phyloP scores from a whole-genome alignment of 1,284 basidiomycete genomes.

The Pulveroboletus sp. region DNA sequence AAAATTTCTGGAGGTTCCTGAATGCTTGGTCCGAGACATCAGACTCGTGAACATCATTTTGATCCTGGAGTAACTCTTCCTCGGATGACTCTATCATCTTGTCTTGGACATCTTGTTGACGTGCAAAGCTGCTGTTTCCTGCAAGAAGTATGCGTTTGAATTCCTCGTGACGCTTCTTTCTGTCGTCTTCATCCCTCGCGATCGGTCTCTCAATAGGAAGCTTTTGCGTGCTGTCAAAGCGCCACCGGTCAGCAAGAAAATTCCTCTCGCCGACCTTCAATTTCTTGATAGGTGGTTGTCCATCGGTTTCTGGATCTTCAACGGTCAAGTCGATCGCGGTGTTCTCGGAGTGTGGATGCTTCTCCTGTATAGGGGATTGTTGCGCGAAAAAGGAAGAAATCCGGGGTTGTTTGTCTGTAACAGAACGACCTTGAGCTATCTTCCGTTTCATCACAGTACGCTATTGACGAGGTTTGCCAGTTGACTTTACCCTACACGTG shows the following conservation, averaged over 20 bases:
- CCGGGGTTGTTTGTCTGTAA: slow-evolving; percentile 40
- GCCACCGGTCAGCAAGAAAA: slow-evolving; percentile 38
- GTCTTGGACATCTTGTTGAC: slow-evolving; percentile 5
- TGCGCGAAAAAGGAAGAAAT: slow-evolving; percentile 61
- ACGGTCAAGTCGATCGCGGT: slow-evolving; percentile 58
- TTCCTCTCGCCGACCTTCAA: slow-evolving; percentile 23
- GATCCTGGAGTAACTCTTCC: slow-evolving; percentile 28
- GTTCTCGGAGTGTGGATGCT: slow-evolving; percentile 27
- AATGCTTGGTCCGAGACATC: slow-evolving; percentile 52
- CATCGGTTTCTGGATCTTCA: slow-evolving; percentile 41
- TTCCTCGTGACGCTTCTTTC: slow-evolving; percentile 44
- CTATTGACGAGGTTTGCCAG: neutral
- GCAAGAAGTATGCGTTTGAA: slow-evolving; percentile 58
- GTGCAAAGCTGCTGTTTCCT: slow-evolving; percentile 42
- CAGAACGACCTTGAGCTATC: neutral
- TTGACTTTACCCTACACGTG: slow-evolving; percentile 16
- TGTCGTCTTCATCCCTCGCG: slow-evolving; percentile 18
- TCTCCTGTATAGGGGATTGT: slow-evolving; percentile 28
- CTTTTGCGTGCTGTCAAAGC: slow-evolving; percentile 34
- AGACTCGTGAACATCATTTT: slow-evolving; percentile 33
- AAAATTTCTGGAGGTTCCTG: slow-evolving; percentile 48
- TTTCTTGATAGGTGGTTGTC: slow-evolving; percentile 43
- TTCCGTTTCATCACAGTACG: slow-evolving; percentile 29
- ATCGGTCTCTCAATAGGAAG: slow-evolving; percentile 19
- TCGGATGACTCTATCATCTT: slow-evolving; percentile 15